Evolutionary conservation across 2,329 filamentous ascomycete species (phyloP), one percentile per base, ranked within the genome.

Genomic region (Aspergillus japonicus): DNA sequence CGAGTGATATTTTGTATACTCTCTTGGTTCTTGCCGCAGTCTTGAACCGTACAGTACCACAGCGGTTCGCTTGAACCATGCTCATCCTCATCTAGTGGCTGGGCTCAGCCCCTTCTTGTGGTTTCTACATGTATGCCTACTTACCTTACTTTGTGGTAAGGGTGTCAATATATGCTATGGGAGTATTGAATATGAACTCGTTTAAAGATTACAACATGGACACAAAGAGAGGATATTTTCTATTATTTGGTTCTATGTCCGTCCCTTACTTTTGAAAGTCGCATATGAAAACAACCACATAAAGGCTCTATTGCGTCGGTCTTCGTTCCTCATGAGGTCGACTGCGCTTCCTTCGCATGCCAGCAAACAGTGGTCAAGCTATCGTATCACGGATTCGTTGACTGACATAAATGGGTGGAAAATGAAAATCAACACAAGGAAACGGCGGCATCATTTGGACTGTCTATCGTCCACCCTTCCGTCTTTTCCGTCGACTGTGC

Each of bases 301-400:
- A 44, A 5, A 1, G 6, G 39, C 39, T n/a, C 14, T 44, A 44
- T 44, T n/a, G 39, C 39, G 16, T 19, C 39, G 16, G 16, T 19
- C 39, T 44, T 44, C 16, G 16, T 44, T 16, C 39, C 16, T 44
- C n/a, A 19, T 47, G 52, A 21, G 16, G 4, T 52, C 21, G 23
- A 35, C 39, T 39, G 19, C 11, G 42, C 29, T 56, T 19, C 39
- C 31, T 59, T 16, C 16, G 47, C 54, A 50, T 39, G 24, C 55
- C 61, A 49, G 55, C 49, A 50, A 39, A 12, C 14, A 51, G 58
- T 64, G 57, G 56, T 57, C 56, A 62, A 64, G 53, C 57, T 58
- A 62, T 59, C 49, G 48, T 53, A 54, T 61, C 59, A 52, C 57
- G 42, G 56, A 56, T 56, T 61, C 61, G 56, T 63, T 56, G 58